These are phyloP conservation scores for Lycium ferocissimum DNA, from an alignment of 257 asterid genomes.

Conservation along the genomic window DNA sequence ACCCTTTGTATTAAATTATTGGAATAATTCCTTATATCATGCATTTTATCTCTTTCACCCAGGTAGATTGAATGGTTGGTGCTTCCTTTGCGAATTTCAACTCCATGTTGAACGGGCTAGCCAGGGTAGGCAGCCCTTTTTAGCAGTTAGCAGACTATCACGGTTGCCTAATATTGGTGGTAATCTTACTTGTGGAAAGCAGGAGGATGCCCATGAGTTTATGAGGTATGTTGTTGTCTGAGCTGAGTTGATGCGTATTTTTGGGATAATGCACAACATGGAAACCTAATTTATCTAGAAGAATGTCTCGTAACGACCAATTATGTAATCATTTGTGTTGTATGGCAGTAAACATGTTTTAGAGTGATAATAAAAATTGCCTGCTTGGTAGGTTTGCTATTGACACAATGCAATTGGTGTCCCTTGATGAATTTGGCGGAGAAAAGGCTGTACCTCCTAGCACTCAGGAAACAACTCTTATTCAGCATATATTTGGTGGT, in stretches of 20 bases:
- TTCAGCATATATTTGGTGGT: conserved; percentile 98
- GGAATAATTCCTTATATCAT: neutral
- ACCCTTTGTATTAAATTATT: conserved; percentile 21
- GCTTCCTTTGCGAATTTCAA: conserved; percentile 93
- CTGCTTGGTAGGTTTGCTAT: conserved; percentile 79
- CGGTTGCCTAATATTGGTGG: conserved; percentile 87
- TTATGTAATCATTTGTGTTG: neutral
- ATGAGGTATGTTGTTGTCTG: conserved; percentile 66
- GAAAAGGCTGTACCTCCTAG: conserved; percentile 77
- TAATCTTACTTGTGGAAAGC: conserved; percentile 88
- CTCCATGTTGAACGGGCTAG: conserved; percentile 66
- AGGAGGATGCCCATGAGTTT: conserved; percentile 99
- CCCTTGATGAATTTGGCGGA: conserved; percentile 95
- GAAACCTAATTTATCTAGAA: conserved; percentile 10
- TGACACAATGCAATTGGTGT: conserved; percentile 90
- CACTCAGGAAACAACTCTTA: conserved; percentile 86
- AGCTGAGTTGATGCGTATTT: neutral
- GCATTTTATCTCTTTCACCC: conserved; percentile 38
- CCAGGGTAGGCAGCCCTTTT: conserved; percentile 72
- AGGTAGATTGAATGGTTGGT: conserved; percentile 89
- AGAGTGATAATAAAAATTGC: conserved; percentile 30
- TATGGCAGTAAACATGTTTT: neutral
- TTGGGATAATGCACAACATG: conserved; percentile 9
- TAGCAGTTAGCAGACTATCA: conserved; percentile 85
- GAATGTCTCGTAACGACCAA: neutral